A percentile compares a stretch with the other conserved stretches of the same genome.
Conservation (phyloP, 805 yeast genomes). For the Saturnispora quitensis region DNA sequence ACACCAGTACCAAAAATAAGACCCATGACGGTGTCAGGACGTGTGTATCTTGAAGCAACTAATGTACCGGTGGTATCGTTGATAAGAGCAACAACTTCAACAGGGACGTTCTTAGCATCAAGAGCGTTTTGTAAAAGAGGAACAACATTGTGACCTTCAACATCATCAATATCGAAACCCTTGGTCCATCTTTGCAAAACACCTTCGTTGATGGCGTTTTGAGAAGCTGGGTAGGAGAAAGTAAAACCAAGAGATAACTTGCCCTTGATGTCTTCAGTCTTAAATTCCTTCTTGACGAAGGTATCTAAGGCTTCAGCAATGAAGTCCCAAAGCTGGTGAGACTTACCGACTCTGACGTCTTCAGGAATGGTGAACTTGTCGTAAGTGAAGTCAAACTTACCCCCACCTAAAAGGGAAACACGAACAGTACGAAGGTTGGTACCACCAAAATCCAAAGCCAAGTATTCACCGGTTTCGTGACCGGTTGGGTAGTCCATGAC, state of each 20-base stretch:
- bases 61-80: conserved; percentile 97
- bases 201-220: conserved; percentile 76
- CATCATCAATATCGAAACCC: conserved; percentile 89
- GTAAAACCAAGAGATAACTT: conserved; percentile 86
- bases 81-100: conserved; percentile 82
- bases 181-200: conserved; percentile 93
- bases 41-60: conserved; percentile 90
- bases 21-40: conserved; percentile 86
- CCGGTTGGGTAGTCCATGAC: conserved; percentile 92
- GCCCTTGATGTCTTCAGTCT: conserved; percentile 50
- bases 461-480: conserved; percentile 75
- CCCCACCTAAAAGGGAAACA: conserved; percentile 74
- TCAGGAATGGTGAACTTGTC: conserved; percentile 77
- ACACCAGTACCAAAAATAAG: conserved; percentile 96
- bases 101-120: conserved; percentile 56
- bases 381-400: conserved; percentile 78
- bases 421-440: conserved; percentile 90
- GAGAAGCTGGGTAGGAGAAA: conserved; percentile 85
- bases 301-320: conserved; percentile 72
- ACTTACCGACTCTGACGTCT: conserved; percentile 64
- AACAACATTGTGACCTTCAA: conserved; percentile 91
- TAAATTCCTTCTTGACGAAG: conserved; percentile 50
- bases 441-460: conserved; percentile 96
- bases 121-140: conserved; percentile 81
- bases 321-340: conserved; percentile 75